Conservation (phyloP, 2,329 filamentous ascomycete genomes). For the Sporothrix euskadiensis region DNA sequence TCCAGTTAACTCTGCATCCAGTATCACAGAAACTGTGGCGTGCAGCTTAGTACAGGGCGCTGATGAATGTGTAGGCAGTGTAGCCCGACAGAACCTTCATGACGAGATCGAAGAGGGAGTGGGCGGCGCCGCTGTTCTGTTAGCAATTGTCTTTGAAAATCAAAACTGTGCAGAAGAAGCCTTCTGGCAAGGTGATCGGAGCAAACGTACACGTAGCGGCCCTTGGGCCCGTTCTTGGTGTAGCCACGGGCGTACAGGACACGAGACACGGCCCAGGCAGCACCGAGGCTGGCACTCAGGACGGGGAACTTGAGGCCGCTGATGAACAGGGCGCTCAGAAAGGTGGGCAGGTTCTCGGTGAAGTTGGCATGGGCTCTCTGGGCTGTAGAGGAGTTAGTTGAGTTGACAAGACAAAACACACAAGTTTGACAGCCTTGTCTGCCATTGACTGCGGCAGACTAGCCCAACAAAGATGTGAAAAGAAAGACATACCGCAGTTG, state of each 20-base stretch:
- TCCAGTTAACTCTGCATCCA: neutral
- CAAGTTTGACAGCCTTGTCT: neutral
- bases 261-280: constrained; percentile 54
- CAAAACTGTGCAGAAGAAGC: neutral
- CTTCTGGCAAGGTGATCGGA: neutral
- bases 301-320: constrained; percentile 58
- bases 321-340: constrained; percentile 56
- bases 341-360: constrained; percentile 59
- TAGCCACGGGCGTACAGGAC: constrained; percentile 60
- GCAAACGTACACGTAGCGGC: constrained; percentile 44
- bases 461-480: neutral
- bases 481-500: constrained; percentile 56
- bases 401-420: neutral
- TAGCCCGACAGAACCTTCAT: constrained; percentile 50
- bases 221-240: constrained; percentile 48
- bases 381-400: constrained; percentile 40
- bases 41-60: neutral
- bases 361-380: constrained; percentile 66
- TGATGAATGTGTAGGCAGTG: constrained; percentile 42
- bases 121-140: constrained; percentile 41
- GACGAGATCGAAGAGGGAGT: constrained; percentile 41
- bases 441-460: neutral
- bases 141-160: neutral
- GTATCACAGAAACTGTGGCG: neutral
- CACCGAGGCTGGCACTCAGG: constrained; percentile 51